Evolutionary conservation across 805 yeast species (phyloP), one percentile per base, ranked within the genome.

Genomic region (Nakazawaea wickerhamii): DNA sequence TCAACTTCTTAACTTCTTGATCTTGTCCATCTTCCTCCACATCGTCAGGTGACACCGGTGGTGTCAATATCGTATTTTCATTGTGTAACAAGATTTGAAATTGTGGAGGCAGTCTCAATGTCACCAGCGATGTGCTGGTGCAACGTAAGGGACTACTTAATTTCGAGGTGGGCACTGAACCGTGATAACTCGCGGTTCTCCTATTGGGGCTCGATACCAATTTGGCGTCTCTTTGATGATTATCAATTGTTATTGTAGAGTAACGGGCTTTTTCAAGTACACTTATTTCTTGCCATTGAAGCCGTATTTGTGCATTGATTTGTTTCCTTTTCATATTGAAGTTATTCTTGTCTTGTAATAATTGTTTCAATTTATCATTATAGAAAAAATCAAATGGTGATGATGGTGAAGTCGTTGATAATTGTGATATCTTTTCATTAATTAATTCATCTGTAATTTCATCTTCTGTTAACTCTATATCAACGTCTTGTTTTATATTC

Each of bases 351-450:
- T 36, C 44, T 5, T 21, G 15, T 28, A 43, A 22, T 9, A 43
- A 28, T 8, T 34, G 28, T 14, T 22, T 38, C 22, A 43, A 25
- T 22, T 43, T 34, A 21, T 43, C 46, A 25, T 43, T 43, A 25
- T 33, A 43, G 26, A 43, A 43, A 30, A 38, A 28, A 3, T 43
- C 46, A 38, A 43, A 43, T 4, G 46, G 46, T 7, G 46, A 38
- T 9, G 46, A 33, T n/a, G 46, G 37, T 4, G 21, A 14, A 3
- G 23, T 11, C 7, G 10, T 32, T 11, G 32, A 28, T 20, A 38
- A 22, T 5, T 11, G 17, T 11, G 4, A 4, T 9, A 43, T 30
- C 14, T 43, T 43, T n/a, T 22, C 30, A 8, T 38, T 33, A n/a
- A 43, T 30, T 28, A 43, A 22, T 5, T 34, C 40, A 17, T 34